Conservation (phyloP, 2,329 filamentous ascomycete species). For the Catunica adiposa region DNA sequence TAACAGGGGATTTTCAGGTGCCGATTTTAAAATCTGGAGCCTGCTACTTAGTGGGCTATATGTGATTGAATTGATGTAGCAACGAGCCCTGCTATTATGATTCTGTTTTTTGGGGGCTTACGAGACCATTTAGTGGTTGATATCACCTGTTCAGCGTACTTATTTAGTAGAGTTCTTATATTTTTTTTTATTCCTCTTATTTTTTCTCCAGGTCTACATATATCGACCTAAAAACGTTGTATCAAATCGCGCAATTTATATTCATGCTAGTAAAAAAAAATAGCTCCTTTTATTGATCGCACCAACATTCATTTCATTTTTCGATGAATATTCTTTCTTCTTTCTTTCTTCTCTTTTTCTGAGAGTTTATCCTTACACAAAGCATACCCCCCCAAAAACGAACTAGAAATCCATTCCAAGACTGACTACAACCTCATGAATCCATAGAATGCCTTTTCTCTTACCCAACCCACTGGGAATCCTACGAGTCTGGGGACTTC, state of each 20-base stretch:
- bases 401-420: too few relatives aligned
- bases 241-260: too few relatives aligned
- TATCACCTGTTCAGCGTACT: neutral
- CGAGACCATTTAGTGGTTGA: neutral
- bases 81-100: neutral
- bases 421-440: too few relatives aligned
- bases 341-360: neutral
- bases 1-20: neutral
- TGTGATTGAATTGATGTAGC: neutral
- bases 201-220: neutral
- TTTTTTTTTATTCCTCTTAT: neutral
- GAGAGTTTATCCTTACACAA: neutral
- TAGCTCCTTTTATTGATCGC: too few relatives aligned
- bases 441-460: neutral
- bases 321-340: neutral
- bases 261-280: too few relatives aligned
- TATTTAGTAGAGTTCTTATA: neutral
- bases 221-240: too few relatives aligned
- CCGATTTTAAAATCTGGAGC: neutral
- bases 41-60: neutral
- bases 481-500: neutral
- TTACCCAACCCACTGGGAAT: neutral
- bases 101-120: neutral
- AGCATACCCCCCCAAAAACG: neutral
- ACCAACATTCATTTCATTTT: neutral